These are phyloP conservation scores for Pyrenophora teres DNA, from an alignment of 2,329 filamentous ascomycete genomes.

Conservation along the genomic window DNA sequence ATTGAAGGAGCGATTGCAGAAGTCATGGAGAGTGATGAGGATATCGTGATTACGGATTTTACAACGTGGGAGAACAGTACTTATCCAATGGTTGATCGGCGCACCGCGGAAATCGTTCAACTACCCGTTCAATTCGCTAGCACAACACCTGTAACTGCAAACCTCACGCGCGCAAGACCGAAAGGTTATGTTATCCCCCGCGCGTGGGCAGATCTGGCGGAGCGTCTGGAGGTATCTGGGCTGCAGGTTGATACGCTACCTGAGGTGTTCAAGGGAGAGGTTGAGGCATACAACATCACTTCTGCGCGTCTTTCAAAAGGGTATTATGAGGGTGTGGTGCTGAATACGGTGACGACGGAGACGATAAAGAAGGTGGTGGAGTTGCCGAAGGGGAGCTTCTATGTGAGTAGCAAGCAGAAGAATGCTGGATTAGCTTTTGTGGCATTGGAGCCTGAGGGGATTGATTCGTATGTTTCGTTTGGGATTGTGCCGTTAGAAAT, in stretches of 20 bases:
- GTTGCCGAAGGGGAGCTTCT: conserved; percentile 42
- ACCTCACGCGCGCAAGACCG: conserved; percentile 41
- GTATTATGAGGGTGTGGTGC: conserved; percentile 43
- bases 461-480: conserved; percentile 46
- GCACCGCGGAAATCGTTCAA: conserved; percentile 39
- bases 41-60: conserved; percentile 42
- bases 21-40: conserved; percentile 30
- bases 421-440: conserved; percentile 46
- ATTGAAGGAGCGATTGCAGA: conserved; percentile 36
- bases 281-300: conserved; percentile 44
- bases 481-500: conserved; percentile 44
- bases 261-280: conserved; percentile 35
- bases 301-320: conserved; percentile 31
- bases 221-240: conserved; percentile 40
- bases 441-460: conserved; percentile 47
- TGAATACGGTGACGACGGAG: conserved; percentile 41
- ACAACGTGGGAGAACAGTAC: conserved; percentile 34
- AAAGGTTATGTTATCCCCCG: conserved; percentile 45
- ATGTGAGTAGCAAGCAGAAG: conserved; percentile 43
- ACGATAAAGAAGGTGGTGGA: conserved; percentile 29
- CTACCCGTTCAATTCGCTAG: conserved; percentile 42
- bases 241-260: conserved; percentile 39
- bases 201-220: conserved; percentile 43
- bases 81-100: conserved; percentile 43
- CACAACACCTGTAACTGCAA: conserved; percentile 43